A percentile compares a stretch with the other conserved stretches of the same genome.
Conservation (phyloP, 2,329 filamentous ascomycete species). For the Curvularia hawaiiensis region DNA sequence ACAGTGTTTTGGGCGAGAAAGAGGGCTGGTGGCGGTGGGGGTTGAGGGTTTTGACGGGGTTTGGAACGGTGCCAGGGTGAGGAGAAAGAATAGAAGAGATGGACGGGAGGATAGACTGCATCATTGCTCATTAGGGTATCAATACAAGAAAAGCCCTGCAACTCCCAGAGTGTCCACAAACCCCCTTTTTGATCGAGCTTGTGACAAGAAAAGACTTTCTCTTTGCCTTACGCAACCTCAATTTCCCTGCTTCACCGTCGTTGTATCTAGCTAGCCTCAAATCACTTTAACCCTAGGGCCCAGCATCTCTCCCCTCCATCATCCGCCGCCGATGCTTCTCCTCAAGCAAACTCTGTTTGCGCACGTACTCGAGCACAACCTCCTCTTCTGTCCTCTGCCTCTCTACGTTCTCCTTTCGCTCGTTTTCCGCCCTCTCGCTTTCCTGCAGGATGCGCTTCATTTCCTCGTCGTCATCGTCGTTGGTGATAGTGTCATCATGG, state of each 20-base stretch:
- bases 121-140: constrained; percentile 9
- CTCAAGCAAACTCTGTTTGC: constrained; percentile 76
- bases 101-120: not conserved
- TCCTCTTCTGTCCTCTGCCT: constrained; percentile 67
- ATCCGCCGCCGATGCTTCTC: constrained; percentile 41
- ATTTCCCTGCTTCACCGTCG: too few species aligned
- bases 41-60: constrained; percentile 10
- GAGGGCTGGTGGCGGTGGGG: constrained; percentile 46
- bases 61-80: constrained; percentile 1
- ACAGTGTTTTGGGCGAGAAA: constrained; percentile 59
- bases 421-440: constrained; percentile 36
- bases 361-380: constrained; percentile 75
- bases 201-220: not conserved
- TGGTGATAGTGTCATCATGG: not conserved
- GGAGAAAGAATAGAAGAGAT: not conserved
- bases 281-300: constrained; percentile 2
- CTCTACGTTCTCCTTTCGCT: constrained; percentile 49
- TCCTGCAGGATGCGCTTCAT: constrained; percentile 36
- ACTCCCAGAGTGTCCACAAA: too few species aligned
- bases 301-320: constrained; percentile 16
- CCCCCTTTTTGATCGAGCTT: not conserved
- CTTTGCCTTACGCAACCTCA: not conserved
- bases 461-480: constrained; percentile 32
- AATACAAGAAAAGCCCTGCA: not conserved
- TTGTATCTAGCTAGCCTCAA: not conserved